Conservation (phyloP, 176 grass and related monocot genomes). For the Alopecurus myosuroides region DNA sequence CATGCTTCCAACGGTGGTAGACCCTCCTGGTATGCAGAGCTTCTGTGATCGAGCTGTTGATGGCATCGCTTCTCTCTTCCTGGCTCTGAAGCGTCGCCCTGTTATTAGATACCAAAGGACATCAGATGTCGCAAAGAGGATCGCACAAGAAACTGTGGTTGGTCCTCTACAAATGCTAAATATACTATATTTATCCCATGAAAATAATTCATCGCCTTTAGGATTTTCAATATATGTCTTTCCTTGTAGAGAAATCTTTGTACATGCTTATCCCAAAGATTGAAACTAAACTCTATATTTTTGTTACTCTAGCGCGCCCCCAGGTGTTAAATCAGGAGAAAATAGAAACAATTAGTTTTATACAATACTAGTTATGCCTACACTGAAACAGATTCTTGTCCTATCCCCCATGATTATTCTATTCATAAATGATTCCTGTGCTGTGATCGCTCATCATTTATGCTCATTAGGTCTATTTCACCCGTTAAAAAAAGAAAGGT, state of each 20-base stretch:
- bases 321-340: conserved; percentile 5
- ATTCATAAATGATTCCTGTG: neutral
- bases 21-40: conserved; percentile 71
- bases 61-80: conserved; percentile 86
- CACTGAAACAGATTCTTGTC: neutral
- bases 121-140: conserved; percentile 85
- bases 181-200: neutral
- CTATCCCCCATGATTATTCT: neutral
- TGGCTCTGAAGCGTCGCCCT: conserved; percentile 85
- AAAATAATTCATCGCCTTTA: neutral
- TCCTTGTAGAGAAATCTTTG: neutral
- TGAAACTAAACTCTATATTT: conserved; percentile 2
- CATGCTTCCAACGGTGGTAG: conserved; percentile 77
- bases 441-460: neutral
- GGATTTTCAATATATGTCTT: neutral
- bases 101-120: conserved; percentile 87
- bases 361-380: neutral
- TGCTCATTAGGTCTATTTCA: neutral
- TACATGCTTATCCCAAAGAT: neutral
- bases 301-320: conserved; percentile 1
- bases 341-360: neutral
- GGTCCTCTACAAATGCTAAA: conserved; percentile 21
- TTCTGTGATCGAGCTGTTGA: conserved; percentile 95
- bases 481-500: too few relatives aligned
- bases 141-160: conserved; percentile 90